Conservation (phyloP, 805 yeast genomes). For the Metschnikowia noctiluminum region DNA sequence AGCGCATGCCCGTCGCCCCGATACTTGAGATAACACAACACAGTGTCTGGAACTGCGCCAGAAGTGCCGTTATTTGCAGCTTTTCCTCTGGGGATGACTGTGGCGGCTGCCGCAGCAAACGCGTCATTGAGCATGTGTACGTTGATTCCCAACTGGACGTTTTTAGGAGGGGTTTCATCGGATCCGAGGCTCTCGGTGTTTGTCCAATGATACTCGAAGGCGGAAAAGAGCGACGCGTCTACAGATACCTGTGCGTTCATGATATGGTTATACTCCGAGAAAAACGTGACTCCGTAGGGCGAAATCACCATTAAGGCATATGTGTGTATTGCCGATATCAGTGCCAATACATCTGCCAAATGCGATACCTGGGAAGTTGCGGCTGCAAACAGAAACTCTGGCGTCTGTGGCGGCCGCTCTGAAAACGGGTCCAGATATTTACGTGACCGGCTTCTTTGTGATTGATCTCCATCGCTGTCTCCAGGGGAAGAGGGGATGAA, state of each 20-base stretch:
- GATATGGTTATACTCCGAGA: slow-evolving; percentile 36
- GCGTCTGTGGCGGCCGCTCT: background rate
- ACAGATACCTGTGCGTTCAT: slow-evolving; percentile 32
- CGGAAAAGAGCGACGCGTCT: slow-evolving; percentile 36
- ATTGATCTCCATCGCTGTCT: background rate
- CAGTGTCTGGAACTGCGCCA: slow-evolving; percentile 2
- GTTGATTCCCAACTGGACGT: slow-evolving; percentile 33
- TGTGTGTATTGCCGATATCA: slow-evolving; percentile 28
- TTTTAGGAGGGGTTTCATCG: background rate
- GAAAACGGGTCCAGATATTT: background rate
- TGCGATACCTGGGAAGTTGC: slow-evolving; percentile 38
- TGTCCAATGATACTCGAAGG: slow-evolving; percentile 23
- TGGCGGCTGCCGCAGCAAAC: slow-evolving; percentile 30
- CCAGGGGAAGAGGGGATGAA: slow-evolving; percentile 3
- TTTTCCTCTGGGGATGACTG: slow-evolving; percentile 12
- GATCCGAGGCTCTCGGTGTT: background rate
- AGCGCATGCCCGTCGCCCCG: slow-evolving; percentile 39
- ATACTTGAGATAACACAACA: slow-evolving; percentile 35
- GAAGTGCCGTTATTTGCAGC: background rate
- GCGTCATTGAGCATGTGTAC: slow-evolving; percentile 34
- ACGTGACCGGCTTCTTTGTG: background rate
- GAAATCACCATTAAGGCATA: slow-evolving; percentile 36
- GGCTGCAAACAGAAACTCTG: slow-evolving; percentile 26
- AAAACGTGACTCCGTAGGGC: slow-evolving; percentile 31
- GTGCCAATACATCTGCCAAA: slow-evolving; percentile 34